These are phyloP conservation scores for Isoetes engelmannii DNA, from an alignment of 83 land plant species.

Conservation along the genomic window DNA sequence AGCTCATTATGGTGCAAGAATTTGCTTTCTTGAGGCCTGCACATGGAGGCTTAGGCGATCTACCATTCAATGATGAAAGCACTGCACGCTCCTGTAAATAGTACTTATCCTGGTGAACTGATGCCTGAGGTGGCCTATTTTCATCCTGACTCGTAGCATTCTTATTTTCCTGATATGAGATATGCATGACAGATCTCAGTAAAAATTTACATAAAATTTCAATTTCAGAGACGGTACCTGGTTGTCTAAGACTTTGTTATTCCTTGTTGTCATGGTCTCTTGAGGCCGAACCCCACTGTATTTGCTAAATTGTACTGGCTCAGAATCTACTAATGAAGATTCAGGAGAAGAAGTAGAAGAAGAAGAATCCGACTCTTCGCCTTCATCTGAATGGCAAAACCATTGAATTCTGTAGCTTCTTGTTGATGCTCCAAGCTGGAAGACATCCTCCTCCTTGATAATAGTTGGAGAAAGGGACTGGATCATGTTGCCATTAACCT, in stretches of 20 bases:
- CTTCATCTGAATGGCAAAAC: constrained; percentile 2
- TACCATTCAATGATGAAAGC: neutral
- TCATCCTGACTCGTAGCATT: too few relatives aligned
- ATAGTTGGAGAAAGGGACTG: neutral
- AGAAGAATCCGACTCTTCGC: neutral
- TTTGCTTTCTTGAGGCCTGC: neutral
- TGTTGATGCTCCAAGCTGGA: constrained; percentile 37
- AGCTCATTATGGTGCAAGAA: neutral
- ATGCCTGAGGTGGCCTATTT: too few relatives aligned
- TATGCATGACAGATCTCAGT: too few relatives aligned
- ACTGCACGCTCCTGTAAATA: too few relatives aligned
- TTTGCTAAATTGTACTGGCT: constrained; percentile 6
- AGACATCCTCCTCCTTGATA: constrained; percentile 17
- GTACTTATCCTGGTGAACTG: too few relatives aligned
- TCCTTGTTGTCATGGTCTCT: constrained; percentile 3
- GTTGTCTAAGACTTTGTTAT: constrained; percentile 5
- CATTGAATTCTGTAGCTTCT: constrained; percentile 31
- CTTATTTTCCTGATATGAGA: too few relatives aligned
- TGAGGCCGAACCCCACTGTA: constrained; percentile 6
- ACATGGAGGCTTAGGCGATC: constrained; percentile 2
- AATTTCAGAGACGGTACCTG: too few relatives aligned
- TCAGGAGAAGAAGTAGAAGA: constrained; percentile 11
- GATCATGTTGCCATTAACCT: constrained; percentile 22
- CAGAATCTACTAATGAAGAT: neutral
- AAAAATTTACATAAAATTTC: too few relatives aligned